Conservation (phyloP, 148 eudicot species). For the Fallopia convolvulus region DNA sequence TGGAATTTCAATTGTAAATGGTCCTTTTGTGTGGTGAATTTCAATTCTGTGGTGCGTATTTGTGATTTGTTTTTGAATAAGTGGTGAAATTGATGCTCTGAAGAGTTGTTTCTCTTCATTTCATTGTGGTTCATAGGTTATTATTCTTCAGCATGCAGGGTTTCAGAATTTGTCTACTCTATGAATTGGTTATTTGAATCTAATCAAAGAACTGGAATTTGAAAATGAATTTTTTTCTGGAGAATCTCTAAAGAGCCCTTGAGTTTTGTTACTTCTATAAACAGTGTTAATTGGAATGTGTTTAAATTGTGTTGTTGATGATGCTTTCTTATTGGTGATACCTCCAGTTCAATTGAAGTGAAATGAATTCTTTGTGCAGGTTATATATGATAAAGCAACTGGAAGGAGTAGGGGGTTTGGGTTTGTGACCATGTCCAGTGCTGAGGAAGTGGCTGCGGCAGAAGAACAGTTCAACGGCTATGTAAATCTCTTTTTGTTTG, state of each 20-base stretch:
- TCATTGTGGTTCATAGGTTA: not conserved
- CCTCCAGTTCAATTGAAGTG: not conserved
- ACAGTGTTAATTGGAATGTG: not conserved
- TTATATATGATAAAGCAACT: constrained; percentile 77
- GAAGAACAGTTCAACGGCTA: constrained; percentile 77
- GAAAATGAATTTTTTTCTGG: not conserved
- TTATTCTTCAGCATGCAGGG: not conserved
- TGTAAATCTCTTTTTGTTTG: constrained; percentile 32
- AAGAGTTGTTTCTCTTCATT: no score
- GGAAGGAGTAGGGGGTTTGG: constrained; percentile 98
- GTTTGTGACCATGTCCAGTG: constrained; percentile 84
- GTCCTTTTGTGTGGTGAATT: not conserved
- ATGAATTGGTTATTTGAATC: not conserved
- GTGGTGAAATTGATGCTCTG: not conserved
- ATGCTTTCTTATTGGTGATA: not conserved
- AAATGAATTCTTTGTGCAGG: constrained; percentile 30
- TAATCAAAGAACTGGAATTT: not conserved
- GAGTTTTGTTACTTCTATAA: not conserved
- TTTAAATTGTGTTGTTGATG: not conserved
- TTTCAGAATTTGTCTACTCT: not conserved
- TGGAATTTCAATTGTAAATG: not conserved
- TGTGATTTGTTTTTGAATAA: not conserved
- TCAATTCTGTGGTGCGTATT: not conserved
- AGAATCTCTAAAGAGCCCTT: not conserved
- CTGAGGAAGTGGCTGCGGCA: constrained; percentile 73